Evolutionary conservation across 768 basidiomycete genomes (phyloP).

Genomic region (Gymnopilus junonius): DNA sequence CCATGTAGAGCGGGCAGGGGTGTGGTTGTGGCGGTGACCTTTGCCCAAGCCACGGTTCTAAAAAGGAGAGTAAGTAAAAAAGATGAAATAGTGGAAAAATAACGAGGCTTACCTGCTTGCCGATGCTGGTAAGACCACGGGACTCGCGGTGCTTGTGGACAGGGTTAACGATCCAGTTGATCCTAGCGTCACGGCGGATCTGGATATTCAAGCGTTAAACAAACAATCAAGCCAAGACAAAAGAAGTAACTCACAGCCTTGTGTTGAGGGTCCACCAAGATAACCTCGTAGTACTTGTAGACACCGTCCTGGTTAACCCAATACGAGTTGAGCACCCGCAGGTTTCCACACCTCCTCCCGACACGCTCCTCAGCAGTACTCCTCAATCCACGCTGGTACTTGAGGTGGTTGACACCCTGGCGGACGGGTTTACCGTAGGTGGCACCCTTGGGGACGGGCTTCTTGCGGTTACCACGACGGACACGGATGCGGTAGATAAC

Average conservation of each 20-base stretch:
- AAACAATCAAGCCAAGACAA: constrained; percentile 10
- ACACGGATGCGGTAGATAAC: constrained; percentile 98
- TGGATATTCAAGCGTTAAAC: constrained; percentile 27
- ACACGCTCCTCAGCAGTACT: constrained; percentile 98
- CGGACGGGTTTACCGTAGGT: constrained; percentile 99
- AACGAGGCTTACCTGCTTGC: constrained; percentile 83
- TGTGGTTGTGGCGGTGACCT: constrained; percentile 93
- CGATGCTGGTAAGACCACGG: constrained; percentile 95
- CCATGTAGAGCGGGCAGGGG: constrained; percentile 90
- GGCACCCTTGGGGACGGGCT: constrained; percentile 97
- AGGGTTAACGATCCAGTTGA: constrained; percentile 99
- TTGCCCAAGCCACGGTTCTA: constrained; percentile 98
- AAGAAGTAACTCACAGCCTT: constrained; percentile 71
- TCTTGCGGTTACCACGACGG: constrained; percentile 98
- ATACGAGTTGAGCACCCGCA: constrained; percentile 97
- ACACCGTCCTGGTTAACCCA: constrained; percentile 99
- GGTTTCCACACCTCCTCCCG: constrained; percentile 92
- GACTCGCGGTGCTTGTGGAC: constrained; percentile 99
- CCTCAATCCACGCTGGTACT: constrained; percentile 92
- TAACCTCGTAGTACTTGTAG: constrained; percentile 99
- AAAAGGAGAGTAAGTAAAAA: constrained; percentile 6
- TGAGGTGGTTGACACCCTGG: constrained; percentile 99
- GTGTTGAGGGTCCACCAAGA: constrained; percentile 94
- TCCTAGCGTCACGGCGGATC: constrained; percentile 95
- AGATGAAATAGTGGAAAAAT: constrained; percentile 5